These are phyloP conservation scores for Oryza meyeriana DNA, from an alignment of 176 grass and related monocot species.

Conservation along the genomic window DNA sequence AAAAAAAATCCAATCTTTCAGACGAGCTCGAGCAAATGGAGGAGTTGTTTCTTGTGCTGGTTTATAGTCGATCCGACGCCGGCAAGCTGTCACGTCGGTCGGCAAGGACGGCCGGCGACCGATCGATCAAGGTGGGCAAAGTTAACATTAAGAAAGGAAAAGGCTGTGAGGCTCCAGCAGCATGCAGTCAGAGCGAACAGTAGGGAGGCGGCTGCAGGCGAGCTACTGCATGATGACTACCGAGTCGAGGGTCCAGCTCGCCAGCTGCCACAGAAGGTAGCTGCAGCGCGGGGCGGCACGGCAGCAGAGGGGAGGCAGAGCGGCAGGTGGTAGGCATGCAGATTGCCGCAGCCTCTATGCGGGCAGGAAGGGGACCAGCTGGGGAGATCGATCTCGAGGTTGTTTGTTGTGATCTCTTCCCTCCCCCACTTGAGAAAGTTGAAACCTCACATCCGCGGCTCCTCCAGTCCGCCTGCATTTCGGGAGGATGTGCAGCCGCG, in stretches of 20 bases:
- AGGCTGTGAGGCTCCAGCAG: not conserved
- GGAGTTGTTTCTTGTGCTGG: not conserved
- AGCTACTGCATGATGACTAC: not conserved
- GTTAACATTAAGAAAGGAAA: not conserved
- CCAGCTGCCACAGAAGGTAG: not conserved
- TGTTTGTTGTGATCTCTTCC: too few species aligned
- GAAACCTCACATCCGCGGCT: too few species aligned
- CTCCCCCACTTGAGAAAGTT: too few species aligned
- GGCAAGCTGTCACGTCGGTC: not conserved
- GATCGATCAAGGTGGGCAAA: too few species aligned
- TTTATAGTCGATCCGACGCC: not conserved
- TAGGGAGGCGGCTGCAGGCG: not conserved
- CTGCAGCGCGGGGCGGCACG: not conserved
- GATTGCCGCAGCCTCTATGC: not conserved
- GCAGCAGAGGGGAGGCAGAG: not conserved
- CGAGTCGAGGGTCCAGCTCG: too few species aligned
- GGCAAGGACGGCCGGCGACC: not conserved
- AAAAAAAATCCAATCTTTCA: too few species aligned
- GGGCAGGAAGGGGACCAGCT: too few species aligned
- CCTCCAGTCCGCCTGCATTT: not conserved
- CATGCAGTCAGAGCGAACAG: not conserved
- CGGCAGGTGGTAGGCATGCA: not conserved
- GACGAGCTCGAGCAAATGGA: not conserved
- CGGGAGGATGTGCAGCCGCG: not conserved
- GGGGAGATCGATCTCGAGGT: too few species aligned